Percentiles rank a stretch among this genome's conserved stretches.
Conservation (phyloP, 352 stramenopile genomes). For the Globisporangium cylindrosporum region DNA sequence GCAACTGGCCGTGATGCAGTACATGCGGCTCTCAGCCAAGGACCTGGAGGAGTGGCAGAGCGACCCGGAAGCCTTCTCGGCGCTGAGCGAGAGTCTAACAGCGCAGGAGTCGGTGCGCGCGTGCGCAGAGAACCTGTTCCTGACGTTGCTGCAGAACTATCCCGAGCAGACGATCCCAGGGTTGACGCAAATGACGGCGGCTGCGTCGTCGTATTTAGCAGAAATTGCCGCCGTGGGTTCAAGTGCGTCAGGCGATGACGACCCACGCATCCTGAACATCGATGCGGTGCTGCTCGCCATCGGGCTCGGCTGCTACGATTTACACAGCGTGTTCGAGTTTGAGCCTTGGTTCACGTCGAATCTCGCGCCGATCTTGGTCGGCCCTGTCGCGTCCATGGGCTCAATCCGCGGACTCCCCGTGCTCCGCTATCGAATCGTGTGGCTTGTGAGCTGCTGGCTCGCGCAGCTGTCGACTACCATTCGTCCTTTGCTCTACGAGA, state of each 20-base stretch:
- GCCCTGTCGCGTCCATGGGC: constrained; percentile 25
- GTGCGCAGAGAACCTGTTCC: constrained; percentile 79
- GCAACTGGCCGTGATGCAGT: constrained; percentile 72
- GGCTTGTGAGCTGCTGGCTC: constrained; percentile 86
- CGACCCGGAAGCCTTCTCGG: constrained; percentile 66
- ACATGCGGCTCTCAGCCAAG: constrained; percentile 52
- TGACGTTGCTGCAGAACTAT: constrained; percentile 79
- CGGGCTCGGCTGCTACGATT: constrained; percentile 80
- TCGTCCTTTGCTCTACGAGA: constrained; percentile 76
- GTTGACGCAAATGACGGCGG: constrained; percentile 63
- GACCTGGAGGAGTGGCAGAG: constrained; percentile 73
- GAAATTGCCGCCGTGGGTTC: constrained; percentile 25
- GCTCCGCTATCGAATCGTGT: constrained; percentile 74
- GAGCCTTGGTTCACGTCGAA: constrained; percentile 80
- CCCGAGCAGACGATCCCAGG: constrained; percentile 63
- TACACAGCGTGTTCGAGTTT: constrained; percentile 87
- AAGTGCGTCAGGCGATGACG: constrained; percentile 15
- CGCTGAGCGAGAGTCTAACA: constrained; percentile 73
- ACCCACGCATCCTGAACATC: constrained; percentile 48
- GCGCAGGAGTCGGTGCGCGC: constrained; percentile 74
- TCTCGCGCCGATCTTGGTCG: constrained; percentile 67
- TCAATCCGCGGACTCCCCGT: constrained; percentile 55
- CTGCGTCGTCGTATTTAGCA: constrained; percentile 45
- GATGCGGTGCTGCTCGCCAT: constrained; percentile 82
- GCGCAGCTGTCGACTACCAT: constrained; percentile 71